A percentile compares a stretch with the other conserved stretches of the same genome.
Evolutionary conservation across 129 eudicot genomes (phyloP).

Genomic region (Escallonia herrerae): DNA sequence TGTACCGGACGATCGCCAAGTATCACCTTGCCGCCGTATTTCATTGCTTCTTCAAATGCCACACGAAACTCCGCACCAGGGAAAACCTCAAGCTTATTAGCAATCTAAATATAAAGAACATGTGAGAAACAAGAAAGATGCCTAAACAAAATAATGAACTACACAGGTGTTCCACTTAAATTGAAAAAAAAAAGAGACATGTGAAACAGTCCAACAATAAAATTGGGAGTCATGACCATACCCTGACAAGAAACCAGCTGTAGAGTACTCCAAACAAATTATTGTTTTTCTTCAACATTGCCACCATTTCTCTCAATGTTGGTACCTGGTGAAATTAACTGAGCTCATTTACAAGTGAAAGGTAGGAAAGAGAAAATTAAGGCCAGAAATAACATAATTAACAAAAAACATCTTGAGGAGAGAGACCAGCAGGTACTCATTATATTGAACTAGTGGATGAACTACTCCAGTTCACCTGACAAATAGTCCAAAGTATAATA

Average conservation of each 20-base stretch:
- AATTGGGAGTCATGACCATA: conserved; percentile 9
- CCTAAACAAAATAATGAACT: neutral
- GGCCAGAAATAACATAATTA: neutral
- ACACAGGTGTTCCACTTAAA: neutral
- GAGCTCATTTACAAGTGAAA: conserved; percentile 15
- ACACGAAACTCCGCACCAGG: conserved; percentile 98
- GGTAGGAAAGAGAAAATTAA: neutral
- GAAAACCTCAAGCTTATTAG: conserved; percentile 84
- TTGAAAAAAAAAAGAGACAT: conserved; percentile 5
- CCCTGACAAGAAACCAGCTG: conserved; percentile 99
- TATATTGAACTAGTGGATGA: neutral
- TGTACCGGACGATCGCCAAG: conserved; percentile 98
- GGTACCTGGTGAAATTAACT: conserved; percentile 62
- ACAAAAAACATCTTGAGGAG: neutral
- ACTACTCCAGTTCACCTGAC: neutral
- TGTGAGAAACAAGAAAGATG: neutral
- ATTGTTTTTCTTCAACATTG: conserved; percentile 82
- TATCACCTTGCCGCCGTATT: conserved; percentile 85
- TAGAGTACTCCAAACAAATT: conserved; percentile 81
- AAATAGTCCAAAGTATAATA: neutral
- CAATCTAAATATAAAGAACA: conserved; percentile 51
- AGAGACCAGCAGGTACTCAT: neutral
- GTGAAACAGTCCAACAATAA: conserved; percentile 8
- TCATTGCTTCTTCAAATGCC: conserved; percentile 89
- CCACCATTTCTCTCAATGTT: conserved; percentile 79